Conservation (phyloP, 2,329 filamentous ascomycete genomes). For the Beauveria scarabaeidicola region DNA sequence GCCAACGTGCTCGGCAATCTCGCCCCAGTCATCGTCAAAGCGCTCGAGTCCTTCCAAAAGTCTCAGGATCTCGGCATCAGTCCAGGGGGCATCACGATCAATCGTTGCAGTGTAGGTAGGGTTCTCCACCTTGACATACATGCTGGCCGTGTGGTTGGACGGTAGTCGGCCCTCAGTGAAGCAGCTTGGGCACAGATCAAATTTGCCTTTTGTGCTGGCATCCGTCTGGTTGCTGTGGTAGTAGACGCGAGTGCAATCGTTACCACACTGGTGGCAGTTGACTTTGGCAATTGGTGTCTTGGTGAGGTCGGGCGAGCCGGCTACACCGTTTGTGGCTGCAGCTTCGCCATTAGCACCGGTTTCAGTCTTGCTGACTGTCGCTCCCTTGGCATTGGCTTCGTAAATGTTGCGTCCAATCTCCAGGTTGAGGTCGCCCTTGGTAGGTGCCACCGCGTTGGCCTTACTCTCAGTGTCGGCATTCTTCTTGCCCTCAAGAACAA, state of each 20-base stretch:
- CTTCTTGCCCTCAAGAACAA: constrained; percentile 53
- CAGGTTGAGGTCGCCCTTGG: constrained; percentile 80
- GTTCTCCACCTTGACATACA: constrained; percentile 87
- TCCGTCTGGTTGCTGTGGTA: constrained; percentile 51
- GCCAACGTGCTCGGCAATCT: constrained; percentile 85
- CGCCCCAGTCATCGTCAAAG: constrained; percentile 93
- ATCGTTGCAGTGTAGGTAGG: constrained; percentile 69
- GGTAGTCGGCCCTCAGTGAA: constrained; percentile 80
- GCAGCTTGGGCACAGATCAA: constrained; percentile 87
- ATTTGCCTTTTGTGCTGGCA: constrained; percentile 59
- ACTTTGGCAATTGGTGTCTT: constrained; percentile 61
- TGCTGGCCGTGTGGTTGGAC: constrained; percentile 63
- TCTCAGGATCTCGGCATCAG: constrained; percentile 79
- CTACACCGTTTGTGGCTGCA: constrained; percentile 55
- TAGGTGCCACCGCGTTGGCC: constrained; percentile 54
- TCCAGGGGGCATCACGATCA: constrained; percentile 83
- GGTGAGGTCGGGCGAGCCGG: constrained; percentile 49
- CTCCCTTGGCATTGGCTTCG: constrained; percentile 75
- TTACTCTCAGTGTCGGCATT: constrained; percentile 63
- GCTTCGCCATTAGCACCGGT: constrained; percentile 70
- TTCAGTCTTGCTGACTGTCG: constrained; percentile 60
- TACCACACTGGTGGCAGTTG: constrained; percentile 84
- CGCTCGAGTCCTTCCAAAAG: constrained; percentile 85
- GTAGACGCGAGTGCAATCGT: constrained; percentile 68
- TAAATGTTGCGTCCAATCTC: constrained; percentile 93